Evolutionary conservation across 768 basidiomycete genomes (phyloP).

Genomic region (Mycena pura): DNA sequence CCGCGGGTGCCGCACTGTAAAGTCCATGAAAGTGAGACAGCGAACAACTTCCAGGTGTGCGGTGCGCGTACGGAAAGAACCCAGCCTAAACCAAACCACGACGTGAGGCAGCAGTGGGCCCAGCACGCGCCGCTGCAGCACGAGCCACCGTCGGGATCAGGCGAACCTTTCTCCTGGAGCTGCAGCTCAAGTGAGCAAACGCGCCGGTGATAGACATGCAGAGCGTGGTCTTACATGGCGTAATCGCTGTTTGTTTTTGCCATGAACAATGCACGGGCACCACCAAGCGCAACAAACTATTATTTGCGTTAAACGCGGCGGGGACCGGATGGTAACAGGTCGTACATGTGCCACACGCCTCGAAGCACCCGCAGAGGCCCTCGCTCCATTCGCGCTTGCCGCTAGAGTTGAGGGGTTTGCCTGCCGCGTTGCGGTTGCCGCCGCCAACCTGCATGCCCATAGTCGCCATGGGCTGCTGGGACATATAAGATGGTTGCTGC

Average conservation of each 20-base stretch:
- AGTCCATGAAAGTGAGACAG: background rate
- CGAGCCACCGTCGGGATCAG: conserved; percentile 45
- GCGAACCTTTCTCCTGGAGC: conserved; percentile 35
- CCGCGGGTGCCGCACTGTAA: conserved; percentile 41
- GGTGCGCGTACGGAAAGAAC: conserved; percentile 16
- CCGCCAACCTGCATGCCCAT: conserved; percentile 28
- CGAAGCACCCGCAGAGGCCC: conserved; percentile 35
- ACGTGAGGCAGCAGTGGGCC: conserved; percentile 13
- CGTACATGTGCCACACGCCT: conserved; percentile 35
- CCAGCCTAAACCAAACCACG: conserved; percentile 7
- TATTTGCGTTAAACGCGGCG: background rate
- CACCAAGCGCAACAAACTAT: conserved; percentile 39
- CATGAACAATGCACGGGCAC: conserved; percentile 48
- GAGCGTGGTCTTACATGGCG: too few relatives aligned
- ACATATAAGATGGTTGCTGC: conserved; percentile 21
- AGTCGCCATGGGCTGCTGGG: conserved; percentile 24
- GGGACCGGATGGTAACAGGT: background rate
- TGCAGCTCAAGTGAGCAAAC: too few relatives aligned
- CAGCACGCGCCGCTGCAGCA: conserved; percentile 29
- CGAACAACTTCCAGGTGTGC: background rate
- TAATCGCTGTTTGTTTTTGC: conserved; percentile 42
- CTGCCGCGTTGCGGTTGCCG: conserved; percentile 37
- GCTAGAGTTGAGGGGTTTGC: conserved; percentile 32
- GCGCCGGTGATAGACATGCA: too few relatives aligned
- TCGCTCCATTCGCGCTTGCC: conserved; percentile 41